Conservation (phyloP, 2,329 filamentous ascomycete genomes). For the Cytospora piceae region DNA sequence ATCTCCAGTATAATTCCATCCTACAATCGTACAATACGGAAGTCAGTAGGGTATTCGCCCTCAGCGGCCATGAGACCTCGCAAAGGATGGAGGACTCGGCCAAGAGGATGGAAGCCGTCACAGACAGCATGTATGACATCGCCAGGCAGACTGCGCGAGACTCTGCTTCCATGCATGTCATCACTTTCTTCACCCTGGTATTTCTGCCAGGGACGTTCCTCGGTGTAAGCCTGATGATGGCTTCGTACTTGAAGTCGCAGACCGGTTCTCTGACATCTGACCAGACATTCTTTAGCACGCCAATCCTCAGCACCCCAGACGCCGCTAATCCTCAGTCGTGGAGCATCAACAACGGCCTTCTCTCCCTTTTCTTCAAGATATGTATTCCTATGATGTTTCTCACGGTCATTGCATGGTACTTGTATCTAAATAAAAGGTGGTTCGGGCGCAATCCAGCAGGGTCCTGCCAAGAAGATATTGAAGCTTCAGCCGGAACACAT, state of each 20-base stretch:
- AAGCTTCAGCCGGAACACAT: too few relatives aligned
- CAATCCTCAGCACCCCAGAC: not conserved
- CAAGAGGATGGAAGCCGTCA: constrained; percentile 12
- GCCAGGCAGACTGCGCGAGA: constrained; percentile 53
- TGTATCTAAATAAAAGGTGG: not conserved
- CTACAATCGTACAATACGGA: constrained; percentile 18
- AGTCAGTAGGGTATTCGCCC: constrained; percentile 9
- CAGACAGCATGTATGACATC: constrained; percentile 49
- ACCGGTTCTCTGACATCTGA: constrained; percentile 15
- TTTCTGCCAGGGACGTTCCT: constrained; percentile 40
- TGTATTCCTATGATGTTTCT: constrained; percentile 14
- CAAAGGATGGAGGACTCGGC: constrained; percentile 11
- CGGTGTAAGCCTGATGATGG: constrained; percentile 21
- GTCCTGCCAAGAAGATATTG: too few relatives aligned
- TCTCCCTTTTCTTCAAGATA: not conserved
- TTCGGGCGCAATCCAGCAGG: not conserved
- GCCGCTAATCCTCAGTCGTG: not conserved
- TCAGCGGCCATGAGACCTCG: constrained; percentile 2
- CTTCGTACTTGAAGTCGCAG: constrained; percentile 1
- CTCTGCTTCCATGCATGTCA: constrained; percentile 40
- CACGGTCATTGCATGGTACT: not conserved
- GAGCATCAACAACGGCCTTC: not conserved
- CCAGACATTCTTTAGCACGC: constrained; percentile 26
- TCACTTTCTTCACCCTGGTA: constrained; percentile 38
- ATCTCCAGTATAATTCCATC: constrained; percentile 5